Conservation (phyloP, 2,329 filamentous ascomycete genomes). For the Microdochium nivale region DNA sequence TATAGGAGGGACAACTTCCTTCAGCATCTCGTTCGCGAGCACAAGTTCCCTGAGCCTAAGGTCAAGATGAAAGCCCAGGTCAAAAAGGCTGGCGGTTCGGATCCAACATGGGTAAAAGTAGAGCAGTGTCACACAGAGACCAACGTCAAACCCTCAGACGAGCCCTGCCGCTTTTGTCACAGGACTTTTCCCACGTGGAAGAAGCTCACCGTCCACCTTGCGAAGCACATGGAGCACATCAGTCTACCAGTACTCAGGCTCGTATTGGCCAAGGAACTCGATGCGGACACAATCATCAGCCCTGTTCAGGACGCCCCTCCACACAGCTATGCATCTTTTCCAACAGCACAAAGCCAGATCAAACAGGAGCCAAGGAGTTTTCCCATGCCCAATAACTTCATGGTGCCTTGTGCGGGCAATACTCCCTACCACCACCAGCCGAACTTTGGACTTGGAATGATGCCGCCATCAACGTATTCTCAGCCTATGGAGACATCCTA, state of each 20-base stretch:
- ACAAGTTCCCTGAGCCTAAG: constrained; percentile 78
- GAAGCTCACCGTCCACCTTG: constrained; percentile 86
- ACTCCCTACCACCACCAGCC: constrained; percentile 10
- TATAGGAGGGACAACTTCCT: constrained; percentile 89
- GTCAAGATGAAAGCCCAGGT: constrained; percentile 64
- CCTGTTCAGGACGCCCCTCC: constrained; percentile 51
- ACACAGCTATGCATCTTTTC: constrained; percentile 20
- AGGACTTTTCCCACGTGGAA: constrained; percentile 80
- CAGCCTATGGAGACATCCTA: constrained; percentile 11
- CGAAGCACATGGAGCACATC: constrained; percentile 90
- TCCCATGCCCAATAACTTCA: constrained; percentile 10
- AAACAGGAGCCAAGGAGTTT: constrained; percentile 19
- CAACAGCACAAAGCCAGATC: constrained; percentile 20
- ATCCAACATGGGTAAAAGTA: constrained; percentile 68
- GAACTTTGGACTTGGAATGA: constrained; percentile 8
- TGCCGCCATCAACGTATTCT: constrained; percentile 4
- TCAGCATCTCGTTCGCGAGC: constrained; percentile 84
- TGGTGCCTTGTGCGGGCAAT: constrained; percentile 2
- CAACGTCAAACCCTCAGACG: constrained; percentile 54
- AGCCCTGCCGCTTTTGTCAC: constrained; percentile 82
- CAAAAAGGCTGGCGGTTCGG: constrained; percentile 47
- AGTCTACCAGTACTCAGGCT: constrained; percentile 68
- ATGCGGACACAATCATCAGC: constrained; percentile 58
- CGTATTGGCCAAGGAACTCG: constrained; percentile 42
- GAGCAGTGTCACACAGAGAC: constrained; percentile 71